Conservation (phyloP, 208 protist species). For the Lotmaria passim region DNA sequence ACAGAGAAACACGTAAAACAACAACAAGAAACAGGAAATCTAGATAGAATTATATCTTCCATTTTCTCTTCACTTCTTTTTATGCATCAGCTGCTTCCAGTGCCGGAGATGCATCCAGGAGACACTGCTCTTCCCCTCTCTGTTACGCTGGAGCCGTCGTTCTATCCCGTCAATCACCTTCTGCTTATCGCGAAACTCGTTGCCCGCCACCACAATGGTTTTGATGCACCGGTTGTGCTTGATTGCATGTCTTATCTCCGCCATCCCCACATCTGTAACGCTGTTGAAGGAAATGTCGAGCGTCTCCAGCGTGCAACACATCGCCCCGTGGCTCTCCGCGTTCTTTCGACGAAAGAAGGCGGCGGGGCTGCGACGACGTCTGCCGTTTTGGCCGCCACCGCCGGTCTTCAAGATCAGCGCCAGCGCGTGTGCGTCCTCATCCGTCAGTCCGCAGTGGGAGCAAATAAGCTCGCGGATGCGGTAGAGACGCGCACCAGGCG, state of each 20-base stretch:
- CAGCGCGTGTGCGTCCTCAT: slow-evolving; percentile 61
- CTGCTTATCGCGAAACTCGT: slow-evolving; percentile 27
- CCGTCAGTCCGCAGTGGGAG: slow-evolving; percentile 48
- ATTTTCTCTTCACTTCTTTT: background rate
- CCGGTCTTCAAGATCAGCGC: slow-evolving; percentile 42
- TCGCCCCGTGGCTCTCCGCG: background rate
- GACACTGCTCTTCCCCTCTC: slow-evolving; percentile 19
- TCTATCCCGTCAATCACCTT: slow-evolving; percentile 37
- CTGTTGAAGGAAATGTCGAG: slow-evolving; percentile 46
- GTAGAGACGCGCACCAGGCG: slow-evolving; percentile 38
- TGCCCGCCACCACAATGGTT: slow-evolving; percentile 41
- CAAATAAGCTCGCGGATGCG: slow-evolving; percentile 41
- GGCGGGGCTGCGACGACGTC: background rate
- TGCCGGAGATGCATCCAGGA: slow-evolving; percentile 6
- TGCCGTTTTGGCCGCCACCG: background rate
- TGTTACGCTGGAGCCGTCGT: slow-evolving; percentile 39
- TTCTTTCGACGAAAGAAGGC: slow-evolving; percentile 1
- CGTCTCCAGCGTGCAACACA: slow-evolving; percentile 30
- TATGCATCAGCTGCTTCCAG: slow-evolving; percentile 8
- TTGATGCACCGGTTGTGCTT: slow-evolving; percentile 49
- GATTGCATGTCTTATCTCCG: slow-evolving; percentile 46
- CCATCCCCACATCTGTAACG: slow-evolving; percentile 60
- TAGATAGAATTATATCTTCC: background rate
- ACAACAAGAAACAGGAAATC: background rate
- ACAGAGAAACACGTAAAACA: no score